A percentile compares a stretch with the other conserved stretches of the same genome.
phyloP scores from a whole-genome alignment of 2,329 filamentous ascomycete genomes.

The Aspergillus cejpii region DNA sequence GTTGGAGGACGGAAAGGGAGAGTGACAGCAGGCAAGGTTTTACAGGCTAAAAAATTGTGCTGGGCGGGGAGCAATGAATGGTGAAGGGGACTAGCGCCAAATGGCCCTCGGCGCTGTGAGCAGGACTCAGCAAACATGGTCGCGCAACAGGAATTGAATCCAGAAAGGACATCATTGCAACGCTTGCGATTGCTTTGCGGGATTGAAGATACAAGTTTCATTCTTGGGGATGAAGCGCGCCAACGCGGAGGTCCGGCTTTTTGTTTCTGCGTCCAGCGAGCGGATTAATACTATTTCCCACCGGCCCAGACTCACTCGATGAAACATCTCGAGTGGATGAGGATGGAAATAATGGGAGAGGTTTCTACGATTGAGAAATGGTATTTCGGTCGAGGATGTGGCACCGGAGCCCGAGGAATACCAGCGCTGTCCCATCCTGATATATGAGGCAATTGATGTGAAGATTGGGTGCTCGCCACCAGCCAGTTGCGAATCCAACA shows the following conservation, averaged over 20 bases:
- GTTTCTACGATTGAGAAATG: not conserved
- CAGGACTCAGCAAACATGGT: conserved; percentile 30
- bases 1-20: conserved; percentile 26
- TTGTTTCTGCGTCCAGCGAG: conserved; percentile 37
- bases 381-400: not conserved
- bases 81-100: conserved; percentile 34
- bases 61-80: conserved; percentile 28
- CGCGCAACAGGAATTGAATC: conserved; percentile 18
- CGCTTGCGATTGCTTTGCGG: conserved; percentile 12
- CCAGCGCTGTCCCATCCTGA: conserved; percentile 1
- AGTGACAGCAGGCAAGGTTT: conserved; percentile 28
- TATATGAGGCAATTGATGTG: conserved; percentile 11
- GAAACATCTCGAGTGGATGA: conserved; percentile 5
- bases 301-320: conserved; percentile 17
- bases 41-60: conserved; percentile 34
- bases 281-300: conserved; percentile 41
- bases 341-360: not conserved
- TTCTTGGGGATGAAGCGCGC: conserved; percentile 28
- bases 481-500: not conserved
- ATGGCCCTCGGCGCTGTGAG: conserved; percentile 25
- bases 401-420: not conserved
- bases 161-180: conserved; percentile 10
- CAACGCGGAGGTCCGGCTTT: conserved; percentile 35
- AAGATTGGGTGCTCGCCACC: not conserved
- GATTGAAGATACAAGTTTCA: conserved; percentile 24